phyloP scores from a whole-genome alignment of 768 basidiomycete species.

The Suillus spraguei region DNA sequence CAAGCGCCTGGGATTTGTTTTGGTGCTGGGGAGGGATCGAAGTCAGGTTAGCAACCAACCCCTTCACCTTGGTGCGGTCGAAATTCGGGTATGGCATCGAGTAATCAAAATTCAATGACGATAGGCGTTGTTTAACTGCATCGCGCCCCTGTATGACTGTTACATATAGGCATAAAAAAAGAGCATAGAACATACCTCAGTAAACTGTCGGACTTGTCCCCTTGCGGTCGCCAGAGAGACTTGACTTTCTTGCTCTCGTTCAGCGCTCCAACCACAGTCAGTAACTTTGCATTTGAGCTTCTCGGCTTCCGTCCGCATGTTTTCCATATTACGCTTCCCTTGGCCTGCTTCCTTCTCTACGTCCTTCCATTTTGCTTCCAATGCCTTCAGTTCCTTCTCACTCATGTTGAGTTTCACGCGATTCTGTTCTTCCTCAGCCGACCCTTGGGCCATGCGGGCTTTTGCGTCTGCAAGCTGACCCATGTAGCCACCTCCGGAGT shows the following conservation, averaged over 20 bases:
- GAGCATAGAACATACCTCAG: constrained; percentile 53
- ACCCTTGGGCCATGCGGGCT: constrained; percentile 70
- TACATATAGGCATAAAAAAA: constrained; percentile 11
- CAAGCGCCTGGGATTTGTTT: constrained; percentile 85
- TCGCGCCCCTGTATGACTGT: constrained; percentile 61
- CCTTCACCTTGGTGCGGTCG: constrained; percentile 86
- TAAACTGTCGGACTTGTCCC: constrained; percentile 53
- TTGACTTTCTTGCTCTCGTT: constrained; percentile 66
- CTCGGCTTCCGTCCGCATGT: constrained; percentile 59
- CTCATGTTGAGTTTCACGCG: constrained; percentile 74
- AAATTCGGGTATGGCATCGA: constrained; percentile 75
- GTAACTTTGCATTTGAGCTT: constrained; percentile 52
- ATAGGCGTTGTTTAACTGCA: constrained; percentile 60
- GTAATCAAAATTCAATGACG: constrained; percentile 84
- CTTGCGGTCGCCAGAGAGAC: constrained; percentile 52
- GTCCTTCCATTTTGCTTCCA: constrained; percentile 81
- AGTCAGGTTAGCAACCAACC: constrained; percentile 89
- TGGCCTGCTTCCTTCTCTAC: constrained; percentile 85
- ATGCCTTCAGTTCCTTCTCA: constrained; percentile 73
- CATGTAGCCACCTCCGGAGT: constrained; percentile 90
- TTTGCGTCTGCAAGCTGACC: constrained; percentile 91
- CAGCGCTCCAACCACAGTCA: constrained; percentile 74
- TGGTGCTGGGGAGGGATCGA: constrained; percentile 69
- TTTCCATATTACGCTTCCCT: constrained; percentile 67
- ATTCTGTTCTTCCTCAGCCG: constrained; percentile 84